Evolutionary conservation across 208 protist species (phyloP), one percentile per base, ranked within the genome.

Genomic region (Acanthamoeba royreba): DNA sequence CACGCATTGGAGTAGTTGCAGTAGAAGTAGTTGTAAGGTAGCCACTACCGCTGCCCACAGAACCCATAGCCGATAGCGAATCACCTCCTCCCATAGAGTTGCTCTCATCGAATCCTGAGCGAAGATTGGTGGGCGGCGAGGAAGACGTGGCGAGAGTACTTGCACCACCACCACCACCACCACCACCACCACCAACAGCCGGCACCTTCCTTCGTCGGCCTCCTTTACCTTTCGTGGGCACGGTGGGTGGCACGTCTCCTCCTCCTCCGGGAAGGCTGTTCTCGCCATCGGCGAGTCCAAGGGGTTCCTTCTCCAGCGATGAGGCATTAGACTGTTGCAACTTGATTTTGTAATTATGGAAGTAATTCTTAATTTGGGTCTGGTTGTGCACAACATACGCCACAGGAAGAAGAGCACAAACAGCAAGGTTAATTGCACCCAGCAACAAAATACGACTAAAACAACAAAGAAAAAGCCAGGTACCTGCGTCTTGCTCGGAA

Each of bases 281-380:
- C 19, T 91, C 85, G 22, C 19, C 47, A 53, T 69, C 85, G 52
- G 85, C 85, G 52, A 52, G 22, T 9, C 53, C 52, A 5, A 91
- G 28, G 22, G 85, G 85, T 53, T 91, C 85, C 45, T 91, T 91
- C 28, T 91, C 85, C 52, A 91, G 42, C 35, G 85, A 91, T 2
- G 85, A 91, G 19, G 85, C 85, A 45, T 92, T 92, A 17, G 55
- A 83, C 61, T 83, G 88, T 45, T 92, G 55, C 15, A 92, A 63
- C 88, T 92, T 92, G 88, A 92, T 92, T 63, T 92, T 92, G 61
- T 92, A 92, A 63, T 92, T 92, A 7, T 92, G 88, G 88, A 92
- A 92, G 46, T 92, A 92, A 43, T 92, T 92, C 88, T 92, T 92
- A 31, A 92, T 92, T 46, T 92, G 88, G 45, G 33, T 58, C 45